A percentile compares a stretch with the other conserved stretches of the same genome.
Conservation (phyloP, 176 grass and related monocot genomes). For the Bonia amplexicaulis region DNA sequence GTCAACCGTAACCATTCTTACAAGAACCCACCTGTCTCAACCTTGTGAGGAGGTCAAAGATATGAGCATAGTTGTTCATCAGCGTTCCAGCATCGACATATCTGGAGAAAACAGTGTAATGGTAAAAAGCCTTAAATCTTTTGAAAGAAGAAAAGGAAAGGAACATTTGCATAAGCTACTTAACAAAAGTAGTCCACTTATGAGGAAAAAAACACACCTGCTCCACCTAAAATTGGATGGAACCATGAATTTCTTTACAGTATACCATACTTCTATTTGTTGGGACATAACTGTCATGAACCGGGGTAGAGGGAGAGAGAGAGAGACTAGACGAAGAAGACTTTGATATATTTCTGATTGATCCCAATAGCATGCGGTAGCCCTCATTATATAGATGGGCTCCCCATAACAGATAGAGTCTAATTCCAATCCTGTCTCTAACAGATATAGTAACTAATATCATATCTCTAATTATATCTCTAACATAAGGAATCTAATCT, state of each 20-base stretch:
- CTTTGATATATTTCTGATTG: too few species aligned
- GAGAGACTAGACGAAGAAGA: too few species aligned
- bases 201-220: neutral
- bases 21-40: constrained; percentile 68
- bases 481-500: too few species aligned
- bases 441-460: too few species aligned
- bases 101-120: constrained; percentile 38
- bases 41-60: constrained; percentile 95
- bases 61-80: constrained; percentile 97
- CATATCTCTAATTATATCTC: too few species aligned
- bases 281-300: too few species aligned
- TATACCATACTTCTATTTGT: neutral
- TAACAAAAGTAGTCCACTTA: constrained; percentile 7
- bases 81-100: constrained; percentile 86
- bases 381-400: too few species aligned
- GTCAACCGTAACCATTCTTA: neutral
- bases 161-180: neutral
- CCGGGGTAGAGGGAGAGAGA: too few species aligned
- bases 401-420: too few species aligned
- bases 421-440: too few species aligned
- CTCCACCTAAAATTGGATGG: neutral
- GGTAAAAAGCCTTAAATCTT: neutral
- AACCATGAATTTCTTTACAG: constrained; percentile 8
- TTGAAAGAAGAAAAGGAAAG: neutral
- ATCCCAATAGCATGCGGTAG: too few species aligned